Evolutionary conservation across 208 protist species (phyloP).

Genomic region (Vickermania ingenoplastis): DNA sequence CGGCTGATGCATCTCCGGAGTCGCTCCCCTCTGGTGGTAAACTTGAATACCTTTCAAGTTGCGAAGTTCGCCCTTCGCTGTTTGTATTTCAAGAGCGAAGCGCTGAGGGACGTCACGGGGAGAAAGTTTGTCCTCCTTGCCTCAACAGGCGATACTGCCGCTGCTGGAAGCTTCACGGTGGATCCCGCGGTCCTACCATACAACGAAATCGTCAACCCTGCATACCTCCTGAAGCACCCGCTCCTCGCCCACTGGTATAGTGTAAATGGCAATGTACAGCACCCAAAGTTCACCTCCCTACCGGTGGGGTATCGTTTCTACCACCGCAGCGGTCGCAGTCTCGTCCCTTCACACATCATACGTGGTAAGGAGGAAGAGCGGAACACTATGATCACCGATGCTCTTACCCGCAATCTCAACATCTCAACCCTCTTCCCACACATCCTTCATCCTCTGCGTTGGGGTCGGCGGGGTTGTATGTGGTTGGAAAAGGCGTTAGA

Average conservation of each 20-base stretch:
- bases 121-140: background rate
- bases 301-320: background rate
- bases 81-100: background rate
- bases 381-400: background rate
- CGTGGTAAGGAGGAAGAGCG: background rate
- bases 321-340: background rate
- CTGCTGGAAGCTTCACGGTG: background rate
- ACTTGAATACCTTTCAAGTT: background rate
- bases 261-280: background rate
- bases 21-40: background rate
- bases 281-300: background rate
- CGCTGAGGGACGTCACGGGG: background rate
- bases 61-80: background rate
- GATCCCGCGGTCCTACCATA: background rate
- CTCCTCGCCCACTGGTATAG: background rate
- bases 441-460: background rate
- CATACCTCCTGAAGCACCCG: background rate
- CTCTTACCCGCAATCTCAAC: background rate
- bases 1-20: background rate
- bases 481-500: constrained; percentile 1
- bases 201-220: background rate
- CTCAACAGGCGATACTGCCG: background rate
- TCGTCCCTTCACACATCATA: background rate
- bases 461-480: background rate
- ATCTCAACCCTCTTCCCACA: background rate